Evolutionary conservation across 495 filamentous ascomycete genomes (phyloP).

Genomic region (Penicillium coprophilum): DNA sequence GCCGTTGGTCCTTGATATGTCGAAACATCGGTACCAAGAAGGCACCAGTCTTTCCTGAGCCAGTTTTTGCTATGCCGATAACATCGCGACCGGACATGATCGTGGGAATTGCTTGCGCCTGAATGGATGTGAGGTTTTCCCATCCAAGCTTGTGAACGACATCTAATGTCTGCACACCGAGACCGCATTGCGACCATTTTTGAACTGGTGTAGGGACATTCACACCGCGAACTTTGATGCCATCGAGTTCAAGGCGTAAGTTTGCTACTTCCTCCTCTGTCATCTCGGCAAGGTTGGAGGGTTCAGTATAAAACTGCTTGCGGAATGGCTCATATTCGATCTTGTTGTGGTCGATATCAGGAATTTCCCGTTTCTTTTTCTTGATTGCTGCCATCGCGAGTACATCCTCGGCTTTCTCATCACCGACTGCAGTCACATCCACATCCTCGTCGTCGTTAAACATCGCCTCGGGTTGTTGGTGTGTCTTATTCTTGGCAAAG

Average conservation of each 20-base stretch:
- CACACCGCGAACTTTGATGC: constrained; percentile 85
- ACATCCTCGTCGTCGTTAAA: constrained; percentile 82
- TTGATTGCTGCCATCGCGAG: constrained; percentile 78
- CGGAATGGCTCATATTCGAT: constrained; percentile 81
- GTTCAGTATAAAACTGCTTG: constrained; percentile 93
- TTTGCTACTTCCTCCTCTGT: constrained; percentile 81
- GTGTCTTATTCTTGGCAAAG: constrained; percentile 44
- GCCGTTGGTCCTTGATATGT: constrained; percentile 92
- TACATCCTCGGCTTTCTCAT: constrained; percentile 76
- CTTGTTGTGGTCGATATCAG: constrained; percentile 79
- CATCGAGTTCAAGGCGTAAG: constrained; percentile 83
- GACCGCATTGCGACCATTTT: constrained; percentile 95
- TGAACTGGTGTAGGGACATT: constrained; percentile 89
- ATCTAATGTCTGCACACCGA: constrained; percentile 83
- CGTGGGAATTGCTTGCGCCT: constrained; percentile 89
- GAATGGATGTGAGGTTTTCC: constrained; percentile 87
- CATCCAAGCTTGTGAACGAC: constrained; percentile 82
- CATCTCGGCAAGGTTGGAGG: constrained; percentile 78
- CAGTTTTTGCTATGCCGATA: constrained; percentile 95
- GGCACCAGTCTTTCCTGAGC: constrained; percentile 97
- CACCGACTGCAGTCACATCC: constrained; percentile 67
- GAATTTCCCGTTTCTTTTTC: constrained; percentile 96
- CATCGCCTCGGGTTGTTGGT: constrained; percentile 73
- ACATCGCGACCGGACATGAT: constrained; percentile 97
- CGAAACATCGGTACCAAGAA: constrained; percentile 95